Evolutionary conservation across 805 yeast genomes (phyloP).

Genomic region (Candida xiaguanensis): DNA sequence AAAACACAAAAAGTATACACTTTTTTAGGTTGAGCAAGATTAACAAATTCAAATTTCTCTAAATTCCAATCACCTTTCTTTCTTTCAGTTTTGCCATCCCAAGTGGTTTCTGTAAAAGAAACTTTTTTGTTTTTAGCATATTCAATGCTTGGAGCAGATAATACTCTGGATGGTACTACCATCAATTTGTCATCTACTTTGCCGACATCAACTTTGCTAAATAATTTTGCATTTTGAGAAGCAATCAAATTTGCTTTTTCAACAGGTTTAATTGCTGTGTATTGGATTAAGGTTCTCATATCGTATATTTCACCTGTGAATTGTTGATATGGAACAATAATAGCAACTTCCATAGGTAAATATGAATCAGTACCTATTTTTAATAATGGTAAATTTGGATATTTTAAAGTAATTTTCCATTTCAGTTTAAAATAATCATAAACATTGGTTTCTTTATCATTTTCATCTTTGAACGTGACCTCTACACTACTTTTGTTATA

Average conservation of each 20-base stretch:
- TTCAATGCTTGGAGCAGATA: conserved; percentile 8
- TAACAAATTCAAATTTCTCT: conserved; percentile 7
- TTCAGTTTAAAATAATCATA: conserved; percentile 7
- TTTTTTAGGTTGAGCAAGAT: conserved; percentile 1
- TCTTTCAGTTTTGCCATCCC: conserved; percentile 9
- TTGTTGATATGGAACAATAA: conserved; percentile 9
- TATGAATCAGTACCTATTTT: conserved; percentile 7
- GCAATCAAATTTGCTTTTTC: conserved; percentile 8
- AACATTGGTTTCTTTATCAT: conserved; percentile 4
- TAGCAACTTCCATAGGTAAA: conserved; percentile 9
- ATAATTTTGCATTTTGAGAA: conserved; percentile 2
- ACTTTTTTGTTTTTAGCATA: conserved; percentile 6
- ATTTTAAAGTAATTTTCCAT: conserved; percentile 7
- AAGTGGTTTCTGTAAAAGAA: conserved; percentile 1
- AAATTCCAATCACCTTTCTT: conserved; percentile 11
- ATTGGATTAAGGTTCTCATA: conserved; percentile 6
- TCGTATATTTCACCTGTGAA: conserved; percentile 9
- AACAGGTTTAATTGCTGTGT: conserved; percentile 7
- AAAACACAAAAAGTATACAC: conserved; percentile 7
- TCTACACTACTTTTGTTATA: conserved; percentile 4
- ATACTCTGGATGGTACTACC: conserved; percentile 10
- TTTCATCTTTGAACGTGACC: conserved; percentile 6
- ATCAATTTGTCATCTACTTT: conserved; percentile 8
- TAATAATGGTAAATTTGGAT: conserved; percentile 7
- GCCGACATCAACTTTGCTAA: conserved; percentile 7